Evolutionary conservation across 176 grass and related monocot genomes (phyloP).

Genomic region (Elaeis guineensis): DNA sequence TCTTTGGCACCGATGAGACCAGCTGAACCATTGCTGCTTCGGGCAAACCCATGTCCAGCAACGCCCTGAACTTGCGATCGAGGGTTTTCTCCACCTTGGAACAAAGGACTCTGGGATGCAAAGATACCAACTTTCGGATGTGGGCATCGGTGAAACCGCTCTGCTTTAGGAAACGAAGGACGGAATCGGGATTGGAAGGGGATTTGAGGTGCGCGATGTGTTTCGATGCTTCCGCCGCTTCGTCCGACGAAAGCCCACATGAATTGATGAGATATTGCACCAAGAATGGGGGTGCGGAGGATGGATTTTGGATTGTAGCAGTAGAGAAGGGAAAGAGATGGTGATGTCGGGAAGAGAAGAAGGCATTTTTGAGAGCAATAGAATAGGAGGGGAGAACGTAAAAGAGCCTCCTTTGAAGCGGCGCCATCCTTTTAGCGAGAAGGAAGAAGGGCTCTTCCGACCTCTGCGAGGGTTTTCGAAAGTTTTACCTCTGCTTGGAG

Average conservation of each 20-base stretch:
- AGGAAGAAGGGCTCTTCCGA: no score
- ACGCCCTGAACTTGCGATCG: background rate
- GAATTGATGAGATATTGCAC: conserved; percentile 9
- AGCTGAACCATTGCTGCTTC: background rate
- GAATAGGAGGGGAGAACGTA: no score
- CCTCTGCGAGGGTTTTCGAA: no score
- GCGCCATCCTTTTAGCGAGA: no score
- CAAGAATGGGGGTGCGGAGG: conserved; percentile 1
- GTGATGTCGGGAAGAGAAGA: no score
- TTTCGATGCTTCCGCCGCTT: conserved; percentile 1
- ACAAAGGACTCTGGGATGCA: background rate
- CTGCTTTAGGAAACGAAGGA: conserved; percentile 15
- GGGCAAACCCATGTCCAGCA: background rate
- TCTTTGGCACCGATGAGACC: background rate
- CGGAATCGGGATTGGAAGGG: background rate
- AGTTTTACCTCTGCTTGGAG: no score
- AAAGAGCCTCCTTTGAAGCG: no score
- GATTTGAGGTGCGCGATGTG: background rate
- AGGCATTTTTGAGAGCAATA: no score
- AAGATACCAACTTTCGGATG: conserved; percentile 5
- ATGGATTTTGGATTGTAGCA: background rate
- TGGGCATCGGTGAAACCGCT: conserved; percentile 6
- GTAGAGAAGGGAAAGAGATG: no score
- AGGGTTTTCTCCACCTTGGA: conserved; percentile 12
- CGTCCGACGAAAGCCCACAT: background rate